A percentile compares a stretch with the other conserved stretches of the same genome.
phyloP scores from a whole-genome alignment of 805 yeast genomes.

The Tetrapisispora iriomotensis region DNA sequence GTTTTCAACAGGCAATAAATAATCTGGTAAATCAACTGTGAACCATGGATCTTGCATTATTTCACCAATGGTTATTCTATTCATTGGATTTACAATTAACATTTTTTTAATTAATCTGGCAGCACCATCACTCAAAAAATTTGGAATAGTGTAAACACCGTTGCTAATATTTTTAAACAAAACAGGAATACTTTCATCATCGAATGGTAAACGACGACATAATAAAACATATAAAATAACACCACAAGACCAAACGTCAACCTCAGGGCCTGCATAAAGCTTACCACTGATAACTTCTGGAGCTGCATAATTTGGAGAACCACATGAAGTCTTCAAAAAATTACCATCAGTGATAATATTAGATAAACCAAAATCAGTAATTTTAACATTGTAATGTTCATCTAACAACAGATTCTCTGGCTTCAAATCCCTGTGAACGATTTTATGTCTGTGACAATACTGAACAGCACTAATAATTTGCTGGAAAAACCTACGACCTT shows the following conservation, averaged over 20 bases:
- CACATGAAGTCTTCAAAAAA: slow-evolving; percentile 89
- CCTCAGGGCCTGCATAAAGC: slow-evolving; percentile 95
- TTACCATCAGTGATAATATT: slow-evolving; percentile 98
- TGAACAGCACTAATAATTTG: slow-evolving; percentile 95
- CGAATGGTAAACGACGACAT: slow-evolving; percentile 92
- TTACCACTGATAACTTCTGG: slow-evolving; percentile 96
- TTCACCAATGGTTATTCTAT: slow-evolving; percentile 85
- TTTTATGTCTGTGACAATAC: slow-evolving; percentile 92
- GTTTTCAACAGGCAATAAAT: slow-evolving; percentile 42
- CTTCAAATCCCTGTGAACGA: slow-evolving; percentile 92
- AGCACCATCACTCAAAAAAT: slow-evolving; percentile 77
- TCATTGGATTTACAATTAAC: slow-evolving; percentile 91
- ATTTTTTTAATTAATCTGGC: slow-evolving; percentile 72
- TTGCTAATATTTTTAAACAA: slow-evolving; percentile 84
- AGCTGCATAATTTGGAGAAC: slow-evolving; percentile 95
- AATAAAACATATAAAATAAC: slow-evolving; percentile 91
- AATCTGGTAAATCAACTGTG: slow-evolving; percentile 66
- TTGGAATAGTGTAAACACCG: slow-evolving; percentile 87
- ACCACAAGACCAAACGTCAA: slow-evolving; percentile 97
- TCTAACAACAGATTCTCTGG: slow-evolving; percentile 90
- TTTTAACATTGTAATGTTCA: slow-evolving; percentile 84
- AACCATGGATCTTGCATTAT: slow-evolving; percentile 95
- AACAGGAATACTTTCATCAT: slow-evolving; percentile 93
- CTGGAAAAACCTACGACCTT: slow-evolving; percentile 88
- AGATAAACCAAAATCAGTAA: slow-evolving; percentile 92